These are phyloP conservation scores for Seiridium cupressi DNA, from an alignment of 2,329 filamentous ascomycete species.

Conservation along the genomic window DNA sequence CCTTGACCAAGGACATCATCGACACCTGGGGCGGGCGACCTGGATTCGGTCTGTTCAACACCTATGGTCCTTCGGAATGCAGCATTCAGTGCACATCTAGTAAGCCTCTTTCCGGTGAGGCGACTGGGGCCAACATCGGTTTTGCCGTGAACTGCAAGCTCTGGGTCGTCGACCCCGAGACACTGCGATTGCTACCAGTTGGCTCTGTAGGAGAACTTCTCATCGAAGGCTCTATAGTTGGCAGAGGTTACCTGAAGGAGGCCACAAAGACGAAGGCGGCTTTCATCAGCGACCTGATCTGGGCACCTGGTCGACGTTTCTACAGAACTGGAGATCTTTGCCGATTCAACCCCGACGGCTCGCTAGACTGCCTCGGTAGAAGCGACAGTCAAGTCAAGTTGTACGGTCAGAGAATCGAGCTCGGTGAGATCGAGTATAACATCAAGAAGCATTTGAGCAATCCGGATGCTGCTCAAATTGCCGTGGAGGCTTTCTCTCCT, in stretches of 20 bases:
- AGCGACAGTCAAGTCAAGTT: conserved; percentile 7
- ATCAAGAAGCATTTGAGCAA: conserved; percentile 1
- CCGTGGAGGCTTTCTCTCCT: background rate
- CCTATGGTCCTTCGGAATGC: background rate
- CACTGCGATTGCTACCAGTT: background rate
- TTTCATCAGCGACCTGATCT: conserved; percentile 10
- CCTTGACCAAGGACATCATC: conserved; percentile 12
- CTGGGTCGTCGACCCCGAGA: conserved; percentile 1
- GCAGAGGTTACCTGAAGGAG: conserved; percentile 1
- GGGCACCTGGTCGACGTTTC: background rate
- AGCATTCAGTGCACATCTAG: background rate
- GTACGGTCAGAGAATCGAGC: conserved; percentile 33
- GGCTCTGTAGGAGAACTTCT: conserved; percentile 4
- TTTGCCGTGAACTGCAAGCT: background rate
- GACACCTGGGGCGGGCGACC: background rate
- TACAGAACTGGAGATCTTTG: conserved; percentile 4
- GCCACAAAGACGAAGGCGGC: background rate
- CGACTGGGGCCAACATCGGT: background rate
- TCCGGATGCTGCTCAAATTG: background rate
- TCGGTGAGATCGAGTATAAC: conserved; percentile 16
- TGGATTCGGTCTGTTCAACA: background rate
- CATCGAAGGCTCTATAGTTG: conserved; percentile 2
- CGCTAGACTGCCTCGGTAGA: background rate
- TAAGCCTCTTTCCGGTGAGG: background rate
- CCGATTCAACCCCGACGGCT: conserved; percentile 1